Conservation (phyloP, 495 filamentous ascomycete genomes). For the Hypoxylon perforatum region DNA sequence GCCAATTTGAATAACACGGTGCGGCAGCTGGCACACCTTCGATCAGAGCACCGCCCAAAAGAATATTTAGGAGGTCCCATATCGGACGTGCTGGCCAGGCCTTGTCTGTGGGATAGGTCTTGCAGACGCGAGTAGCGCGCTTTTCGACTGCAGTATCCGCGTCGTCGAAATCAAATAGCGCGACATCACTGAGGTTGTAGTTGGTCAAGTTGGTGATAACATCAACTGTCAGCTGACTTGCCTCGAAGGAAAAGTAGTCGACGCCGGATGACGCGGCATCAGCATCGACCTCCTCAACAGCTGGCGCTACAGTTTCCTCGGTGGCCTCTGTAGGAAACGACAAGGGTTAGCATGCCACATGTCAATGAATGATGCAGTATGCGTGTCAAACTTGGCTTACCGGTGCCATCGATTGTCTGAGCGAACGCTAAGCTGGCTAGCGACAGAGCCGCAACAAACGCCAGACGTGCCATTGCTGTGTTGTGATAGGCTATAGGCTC, state of each 20-base stretch:
- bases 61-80: conserved; percentile 59
- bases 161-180: conserved; percentile 33
- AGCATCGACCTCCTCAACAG: conserved; percentile 26
- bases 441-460: conserved; percentile 37
- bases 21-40: conserved; percentile 64
- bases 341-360: conserved; percentile 28
- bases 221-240: conserved; percentile 51
- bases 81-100: conserved; percentile 52
- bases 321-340: conserved; percentile 18
- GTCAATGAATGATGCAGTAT: conserved; percentile 13
- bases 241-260: conserved; percentile 50
- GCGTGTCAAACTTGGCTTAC: conserved; percentile 27
- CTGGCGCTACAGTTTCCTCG: conserved; percentile 30
- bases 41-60: conserved; percentile 59
- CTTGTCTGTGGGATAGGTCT: conserved; percentile 60
- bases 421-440: conserved; percentile 33
- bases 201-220: conserved; percentile 48
- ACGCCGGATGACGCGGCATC: conserved; percentile 25
- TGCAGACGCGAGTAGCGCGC: conserved; percentile 50
- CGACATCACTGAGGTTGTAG: conserved; percentile 35
- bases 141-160: not conserved
- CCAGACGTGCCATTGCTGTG: conserved; percentile 29
- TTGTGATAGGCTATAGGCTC: conserved; percentile 11
- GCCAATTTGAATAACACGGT: conserved; percentile 61
- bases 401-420: conserved; percentile 33